A percentile compares a stretch with the other conserved stretches of the same genome.
Evolutionary conservation across 106 monocot species (phyloP).

Genomic region (Dactylorhiza incarnata): DNA sequence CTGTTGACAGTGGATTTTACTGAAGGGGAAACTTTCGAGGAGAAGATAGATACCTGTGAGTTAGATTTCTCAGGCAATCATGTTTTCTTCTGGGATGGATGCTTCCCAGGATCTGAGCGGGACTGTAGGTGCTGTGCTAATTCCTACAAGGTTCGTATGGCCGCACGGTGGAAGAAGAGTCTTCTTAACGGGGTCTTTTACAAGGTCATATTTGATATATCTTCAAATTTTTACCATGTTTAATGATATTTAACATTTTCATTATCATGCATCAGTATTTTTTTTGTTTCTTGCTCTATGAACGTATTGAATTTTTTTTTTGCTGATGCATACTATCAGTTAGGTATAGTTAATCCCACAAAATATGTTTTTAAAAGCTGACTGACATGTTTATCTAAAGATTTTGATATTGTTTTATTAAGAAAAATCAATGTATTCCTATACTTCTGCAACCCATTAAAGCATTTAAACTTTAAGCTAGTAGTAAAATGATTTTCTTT

Average conservation of each 20-base stretch:
- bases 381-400: neutral
- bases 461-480: neutral
- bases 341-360: neutral
- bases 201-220: slow-evolving; percentile 29
- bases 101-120: slow-evolving; percentile 17
- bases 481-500: neutral
- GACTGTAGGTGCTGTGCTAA: slow-evolving; percentile 18
- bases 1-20: neutral
- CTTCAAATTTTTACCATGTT: neutral
- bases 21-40: neutral
- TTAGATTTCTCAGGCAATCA: slow-evolving; percentile 3
- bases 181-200: slow-evolving; percentile 64
- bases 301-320: neutral
- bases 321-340: neutral
- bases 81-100: slow-evolving; percentile 43
- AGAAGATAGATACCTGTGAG: neutral
- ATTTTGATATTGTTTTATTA: neutral
- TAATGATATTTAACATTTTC: neutral
- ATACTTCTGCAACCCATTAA: neutral
- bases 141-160: slow-evolving; percentile 75
- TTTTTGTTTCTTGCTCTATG: neutral
- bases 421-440: neutral
- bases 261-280: neutral
- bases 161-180: slow-evolving; percentile 73
- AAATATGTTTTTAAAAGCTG: neutral